Evolutionary conservation across 73 alveolate genomes (phyloP), one percentile per base, ranked within the genome.

Genomic region (Effrenium voratum): DNA sequence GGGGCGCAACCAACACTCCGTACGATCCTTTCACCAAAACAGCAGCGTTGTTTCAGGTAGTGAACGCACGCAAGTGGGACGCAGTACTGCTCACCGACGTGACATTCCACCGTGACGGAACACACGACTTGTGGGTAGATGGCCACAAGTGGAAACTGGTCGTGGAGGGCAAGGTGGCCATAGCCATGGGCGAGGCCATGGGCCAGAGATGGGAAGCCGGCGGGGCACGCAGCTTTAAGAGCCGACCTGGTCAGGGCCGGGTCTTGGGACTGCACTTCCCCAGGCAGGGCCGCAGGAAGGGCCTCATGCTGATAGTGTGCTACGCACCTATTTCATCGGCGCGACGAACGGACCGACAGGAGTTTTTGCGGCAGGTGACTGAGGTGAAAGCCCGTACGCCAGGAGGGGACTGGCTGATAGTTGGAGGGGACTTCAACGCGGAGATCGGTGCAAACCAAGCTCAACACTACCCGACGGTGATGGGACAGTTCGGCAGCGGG

Each of bases 341-440:
- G 13, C 50, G 40, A 3, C 73, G 19, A 12, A 16, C 59, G 40
- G 59, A 32, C 6, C 30, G 87, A 40, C 22, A 32, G 3, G 75
- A 5, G n/a, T 90, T 66, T 57, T 15, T 19, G 75, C 47, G 28
- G 0, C 50, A 66, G 15, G 0, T 90, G 45, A 2, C 94, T 1
- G 38, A 60, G 2, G 60, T 86, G 63, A 2, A 24, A 32, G 2
- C 36, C 0, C 22, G 45, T 1, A 36, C 36, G 26, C 59, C 68
- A 0, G 63, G 55, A 0, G 90, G 52, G 26, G 90, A 77, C 66
- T 10, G 38, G 5, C 41, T 44, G 1, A 44, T 46, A 1, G 26
- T 82, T 12, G 93, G 93, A 2, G 93, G 93, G 55, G 76, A 82
- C 49, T 82, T 82, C 76, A 82, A 82, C 43, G 73, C 93, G 49